Evolutionary conservation across 345 rosid genomes (phyloP), one percentile per base, ranked within the genome.

Genomic region (Psidium friedrichsthalianum): DNA sequence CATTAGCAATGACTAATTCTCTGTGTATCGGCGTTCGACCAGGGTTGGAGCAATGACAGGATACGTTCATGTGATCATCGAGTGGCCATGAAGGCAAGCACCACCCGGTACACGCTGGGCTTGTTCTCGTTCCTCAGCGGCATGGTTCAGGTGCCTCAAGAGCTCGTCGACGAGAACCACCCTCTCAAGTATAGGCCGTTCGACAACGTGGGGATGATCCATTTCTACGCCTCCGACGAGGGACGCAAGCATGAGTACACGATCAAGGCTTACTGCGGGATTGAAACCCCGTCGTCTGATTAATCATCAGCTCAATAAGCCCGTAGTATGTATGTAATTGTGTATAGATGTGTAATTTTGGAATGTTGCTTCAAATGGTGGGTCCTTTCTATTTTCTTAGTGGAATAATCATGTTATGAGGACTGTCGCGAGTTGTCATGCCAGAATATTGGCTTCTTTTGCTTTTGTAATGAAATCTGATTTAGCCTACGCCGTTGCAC

Each of bases 151-250:
- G 88, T 88, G 6, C 91, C 90, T 3, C 84, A 82, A 57, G 91
- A 88, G 74, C 84, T 90, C 11, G 86, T 88, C 15, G 90, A 88
- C n/a, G 89, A 88, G 32, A 56, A 82, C 22, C 88, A 88, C 25
- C 90, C 90, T 8, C 82, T 86, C 12, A 83, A 58, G 24, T 90
- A 85, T 29, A 85, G 58, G 55, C 91, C 90, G 18, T 90, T 90
- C 32, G 83, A 86, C 61, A 80, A 86, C 49, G 22, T 56, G 24
- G 90, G 6, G 8, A 12, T 85, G 56, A 18, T 87, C 36, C 85
- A 82, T 21, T 83, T 51, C 87, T 83, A 59, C 14, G 78, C 85
- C 21, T 36, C 83, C 10, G 85, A 85, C 3, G 87, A 82, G 36
- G 86, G 86, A 12, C 69, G 36, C 36, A 36, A 36, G 36, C 36